Base-by-base conservation (phyloP, 345 rosid species). In the thale cress (Arabidopsis thaliana) region DNA sequence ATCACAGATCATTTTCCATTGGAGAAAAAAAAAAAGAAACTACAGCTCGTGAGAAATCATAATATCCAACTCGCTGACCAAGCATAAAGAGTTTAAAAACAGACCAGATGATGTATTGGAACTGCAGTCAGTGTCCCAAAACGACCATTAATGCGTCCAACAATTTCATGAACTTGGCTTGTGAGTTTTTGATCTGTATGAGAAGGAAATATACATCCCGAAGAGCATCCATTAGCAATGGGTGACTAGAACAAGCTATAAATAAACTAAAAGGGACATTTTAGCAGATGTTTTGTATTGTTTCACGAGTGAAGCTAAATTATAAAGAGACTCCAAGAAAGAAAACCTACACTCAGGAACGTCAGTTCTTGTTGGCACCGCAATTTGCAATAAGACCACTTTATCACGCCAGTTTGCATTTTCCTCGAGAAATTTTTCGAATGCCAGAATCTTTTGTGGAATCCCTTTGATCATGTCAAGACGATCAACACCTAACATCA, bases 401-500 rank as follows among this genome's bases (percentile, higher is more conserved):
- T 93, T 89, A 40, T 93, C 97, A 65, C 95, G 97, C 99, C 99
- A 96, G 34, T n/a, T 30, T 73, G 87, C 77, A 68, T 96, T 93
- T 79, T 96, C 99, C 91, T 96, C 99, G 0, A 96, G 99, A 83
- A 96, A 96, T 45, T 96, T 96, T 81, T 96, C 99, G 75, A 96
- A 96, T 65, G 99, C 99, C 50, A 96, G 85, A 84, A 96, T 87
- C 88, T 96, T 96, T 55, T 96, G 99, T 11, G 99, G 99, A 82
- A 96, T 96, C 72, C 99, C 99, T 81, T 96, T 96, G 65, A 95
- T 95, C 99, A 95, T 95, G 78, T 95, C 99, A 76, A 95, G 94
- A 28, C 99, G 97, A 84, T 95, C 99, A 68, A 95, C 99, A 67
- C 99, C 99, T 81, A 95, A 80, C 99, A 95, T 95, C 64, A 95